Evolutionary conservation across 805 yeast genomes (phyloP).

Genomic region (Isabelozyma gotoi): DNA sequence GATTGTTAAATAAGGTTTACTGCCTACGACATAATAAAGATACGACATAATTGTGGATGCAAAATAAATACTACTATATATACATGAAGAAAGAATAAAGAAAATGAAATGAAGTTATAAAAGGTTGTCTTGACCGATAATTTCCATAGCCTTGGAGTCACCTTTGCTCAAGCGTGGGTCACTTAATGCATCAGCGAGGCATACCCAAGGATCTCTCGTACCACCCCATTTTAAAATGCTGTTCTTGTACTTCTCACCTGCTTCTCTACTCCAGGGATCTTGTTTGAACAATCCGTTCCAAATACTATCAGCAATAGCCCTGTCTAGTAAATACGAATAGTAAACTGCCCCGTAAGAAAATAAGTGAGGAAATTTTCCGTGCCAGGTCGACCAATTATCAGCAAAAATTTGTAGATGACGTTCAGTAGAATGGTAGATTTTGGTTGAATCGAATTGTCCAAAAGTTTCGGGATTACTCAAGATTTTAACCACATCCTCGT

Average conservation of each 20-base stretch:
- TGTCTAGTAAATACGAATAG: constrained; percentile 85
- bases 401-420: constrained; percentile 57
- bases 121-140: constrained; percentile 16
- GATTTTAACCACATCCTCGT: constrained; percentile 25
- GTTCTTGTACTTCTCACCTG: constrained; percentile 74
- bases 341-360: constrained; percentile 93
- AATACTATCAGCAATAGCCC: constrained; percentile 86
- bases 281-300: constrained; percentile 72
- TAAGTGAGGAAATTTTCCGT: constrained; percentile 90
- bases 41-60: too few species aligned
- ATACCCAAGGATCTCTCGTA: constrained; percentile 81
- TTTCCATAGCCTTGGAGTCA: constrained; percentile 67
- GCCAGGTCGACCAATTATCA: constrained; percentile 79
- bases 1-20: too few species aligned
- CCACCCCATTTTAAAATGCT: constrained; percentile 92
- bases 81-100: too few species aligned
- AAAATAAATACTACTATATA: too few species aligned
- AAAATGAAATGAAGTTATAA: too few species aligned
- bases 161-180: constrained; percentile 61
- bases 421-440: constrained; percentile 68
- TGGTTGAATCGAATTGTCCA: constrained; percentile 51
- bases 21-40: too few species aligned
- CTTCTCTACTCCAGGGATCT: constrained; percentile 67
- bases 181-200: constrained; percentile 77
- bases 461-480: constrained; percentile 10